These are phyloP conservation scores for Solanum etuberosum DNA, from an alignment of 257 asterid genomes.

Conservation along the genomic window DNA sequence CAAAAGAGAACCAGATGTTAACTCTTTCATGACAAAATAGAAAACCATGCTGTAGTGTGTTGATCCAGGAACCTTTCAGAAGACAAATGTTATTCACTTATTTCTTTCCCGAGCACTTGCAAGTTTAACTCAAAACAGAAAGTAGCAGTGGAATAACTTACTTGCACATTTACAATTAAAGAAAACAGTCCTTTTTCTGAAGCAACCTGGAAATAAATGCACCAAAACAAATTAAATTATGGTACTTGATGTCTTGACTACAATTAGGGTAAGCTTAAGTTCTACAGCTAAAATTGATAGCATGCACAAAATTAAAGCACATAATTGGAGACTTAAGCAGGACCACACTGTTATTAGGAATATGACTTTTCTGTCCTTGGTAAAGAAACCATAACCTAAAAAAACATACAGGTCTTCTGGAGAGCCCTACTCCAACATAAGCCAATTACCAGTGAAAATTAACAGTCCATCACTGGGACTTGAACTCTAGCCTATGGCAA, in stretches of 20 bases:
- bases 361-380: background rate
- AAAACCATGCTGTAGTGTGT: conserved; percentile 95
- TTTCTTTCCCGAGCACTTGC: background rate
- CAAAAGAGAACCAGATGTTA: conserved; percentile 67
- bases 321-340: background rate
- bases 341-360: background rate
- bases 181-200: conserved; percentile 79
- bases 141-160: conserved; percentile 31
- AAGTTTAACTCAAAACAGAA: conserved; percentile 4
- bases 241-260: background rate
- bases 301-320: background rate
- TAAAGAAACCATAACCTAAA: background rate
- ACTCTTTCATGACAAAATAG: conserved; percentile 57
- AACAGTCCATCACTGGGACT: background rate
- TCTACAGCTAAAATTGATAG: background rate
- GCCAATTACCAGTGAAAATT: background rate
- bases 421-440: background rate
- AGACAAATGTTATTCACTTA: conserved; percentile 2
- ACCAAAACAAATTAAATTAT: background rate
- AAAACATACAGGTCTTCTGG: background rate
- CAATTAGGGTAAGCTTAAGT: background rate
- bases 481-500: background rate
- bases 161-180: conserved; percentile 83
- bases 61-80: conserved; percentile 82
- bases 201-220: conserved; percentile 59